Evolutionary conservation across 192 early-diverging fungal species (phyloP).

Genomic region (Gaertneriomyces semiglobifer): DNA sequence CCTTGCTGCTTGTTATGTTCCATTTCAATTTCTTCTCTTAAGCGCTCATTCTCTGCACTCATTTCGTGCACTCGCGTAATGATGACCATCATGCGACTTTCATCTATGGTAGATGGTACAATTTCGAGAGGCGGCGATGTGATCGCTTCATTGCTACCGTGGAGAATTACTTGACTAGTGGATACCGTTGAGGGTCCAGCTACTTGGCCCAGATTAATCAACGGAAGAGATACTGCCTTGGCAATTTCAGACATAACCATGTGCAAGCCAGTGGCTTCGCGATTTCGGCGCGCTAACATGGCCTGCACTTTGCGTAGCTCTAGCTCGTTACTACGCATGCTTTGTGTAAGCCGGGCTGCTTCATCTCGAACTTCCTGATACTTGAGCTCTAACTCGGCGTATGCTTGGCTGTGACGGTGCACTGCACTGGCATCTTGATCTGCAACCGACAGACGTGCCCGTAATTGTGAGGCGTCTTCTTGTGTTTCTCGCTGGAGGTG

Average conservation of each 20-base stretch:
- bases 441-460: slow-evolving; percentile 13
- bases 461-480: slow-evolving; percentile 18
- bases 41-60: slow-evolving; percentile 11
- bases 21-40: slow-evolving; percentile 5
- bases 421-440: slow-evolving; percentile 31
- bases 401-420: slow-evolving; percentile 20
- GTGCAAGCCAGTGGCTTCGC: neutral
- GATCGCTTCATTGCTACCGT: slow-evolving; percentile 9
- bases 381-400: slow-evolving; percentile 34
- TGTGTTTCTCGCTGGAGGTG: neutral
- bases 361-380: slow-evolving; percentile 30
- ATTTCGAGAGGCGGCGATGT: slow-evolving; percentile 1
- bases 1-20: slow-evolving; percentile 14
- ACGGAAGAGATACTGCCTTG: neutral
- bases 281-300: neutral
- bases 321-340: slow-evolving; percentile 11
- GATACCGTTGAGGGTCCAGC: neutral
- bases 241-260: slow-evolving; percentile 16
- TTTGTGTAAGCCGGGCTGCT: slow-evolving; percentile 20
- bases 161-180: slow-evolving; percentile 11
- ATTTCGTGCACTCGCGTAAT: slow-evolving; percentile 22
- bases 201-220: neutral
- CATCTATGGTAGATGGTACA: neutral
- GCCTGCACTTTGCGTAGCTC: slow-evolving; percentile 17
- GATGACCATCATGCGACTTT: slow-evolving; percentile 2